Conservation (phyloP, 108 stramenopile species). For the Conticribra guillardii region DNA sequence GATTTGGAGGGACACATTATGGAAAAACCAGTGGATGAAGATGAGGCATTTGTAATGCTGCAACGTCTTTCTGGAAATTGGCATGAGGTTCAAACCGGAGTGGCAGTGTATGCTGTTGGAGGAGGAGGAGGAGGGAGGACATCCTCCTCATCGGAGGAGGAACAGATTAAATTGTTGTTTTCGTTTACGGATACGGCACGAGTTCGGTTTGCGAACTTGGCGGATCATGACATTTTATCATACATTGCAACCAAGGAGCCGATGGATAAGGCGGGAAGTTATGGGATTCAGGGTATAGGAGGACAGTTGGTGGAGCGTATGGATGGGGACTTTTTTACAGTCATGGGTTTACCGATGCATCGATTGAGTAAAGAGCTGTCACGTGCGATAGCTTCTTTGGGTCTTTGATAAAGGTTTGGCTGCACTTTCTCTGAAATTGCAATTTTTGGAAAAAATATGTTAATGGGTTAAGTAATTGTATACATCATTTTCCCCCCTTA, state of each 20-base stretch:
- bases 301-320: slow-evolving; percentile 78
- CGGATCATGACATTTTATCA: slow-evolving; percentile 65
- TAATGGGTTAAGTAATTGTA: too few relatives aligned
- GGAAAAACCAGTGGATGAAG: slow-evolving; percentile 86
- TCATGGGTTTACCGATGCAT: slow-evolving; percentile 96
- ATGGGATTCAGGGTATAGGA: slow-evolving; percentile 95
- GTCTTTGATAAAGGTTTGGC: not conserved
- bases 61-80: slow-evolving; percentile 66
- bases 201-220: slow-evolving; percentile 78
- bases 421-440: too few relatives aligned
- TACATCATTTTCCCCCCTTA: too few relatives aligned
- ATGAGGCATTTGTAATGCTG: slow-evolving; percentile 82
- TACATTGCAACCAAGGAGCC: slow-evolving; percentile 90
- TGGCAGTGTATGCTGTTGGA: slow-evolving; percentile 68
- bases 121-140: not conserved
- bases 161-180: slow-evolving; percentile 38
- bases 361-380: slow-evolving; percentile 60
- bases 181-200: slow-evolving; percentile 83
- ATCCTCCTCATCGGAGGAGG: not conserved
- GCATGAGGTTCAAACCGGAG: slow-evolving; percentile 92
- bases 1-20: slow-evolving; percentile 71
- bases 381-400: slow-evolving; percentile 31
- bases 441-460: not conserved
- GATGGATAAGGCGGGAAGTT: slow-evolving; percentile 95
- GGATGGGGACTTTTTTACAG: slow-evolving; percentile 88